Percentiles rank a stretch among this genome's conserved stretches.
Evolutionary conservation across 768 basidiomycete genomes (phyloP).

Genomic region (Paxillus involutus): DNA sequence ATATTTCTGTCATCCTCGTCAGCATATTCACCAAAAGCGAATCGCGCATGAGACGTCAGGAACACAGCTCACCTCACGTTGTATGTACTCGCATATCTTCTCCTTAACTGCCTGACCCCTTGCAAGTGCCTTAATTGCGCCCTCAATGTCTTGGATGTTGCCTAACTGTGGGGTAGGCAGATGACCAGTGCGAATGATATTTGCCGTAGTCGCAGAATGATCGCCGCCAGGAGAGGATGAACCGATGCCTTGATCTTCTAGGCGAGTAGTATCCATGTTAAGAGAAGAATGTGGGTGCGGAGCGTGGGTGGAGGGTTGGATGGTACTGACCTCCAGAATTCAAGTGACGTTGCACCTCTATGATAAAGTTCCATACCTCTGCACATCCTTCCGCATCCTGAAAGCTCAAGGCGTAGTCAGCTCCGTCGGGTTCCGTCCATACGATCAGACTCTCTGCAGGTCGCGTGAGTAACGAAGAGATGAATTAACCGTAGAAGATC

Average conservation of each 20-base stretch:
- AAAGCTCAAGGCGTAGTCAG: constrained; percentile 95
- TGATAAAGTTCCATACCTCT: constrained; percentile 97
- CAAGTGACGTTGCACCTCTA: constrained; percentile 87
- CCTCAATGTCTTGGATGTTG: constrained; percentile 77
- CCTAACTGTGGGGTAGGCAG: constrained; percentile 77
- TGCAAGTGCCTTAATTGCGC: constrained; percentile 70
- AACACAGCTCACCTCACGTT: constrained; percentile 64
- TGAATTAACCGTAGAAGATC: constrained; percentile 6
- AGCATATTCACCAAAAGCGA: neutral
- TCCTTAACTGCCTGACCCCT: constrained; percentile 76
- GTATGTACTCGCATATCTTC: constrained; percentile 86
- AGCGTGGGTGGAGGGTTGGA: constrained; percentile 19
- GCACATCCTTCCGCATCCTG: constrained; percentile 94
- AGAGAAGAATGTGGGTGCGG: constrained; percentile 11
- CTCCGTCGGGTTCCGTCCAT: constrained; percentile 95
- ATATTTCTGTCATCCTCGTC: constrained; percentile 60
- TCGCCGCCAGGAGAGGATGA: constrained; percentile 70
- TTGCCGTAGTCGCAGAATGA: constrained; percentile 55
- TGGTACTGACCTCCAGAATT: constrained; percentile 53
- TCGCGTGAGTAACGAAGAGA: constrained; percentile 11
- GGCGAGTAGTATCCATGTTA: constrained; percentile 12
- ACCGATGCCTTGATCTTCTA: constrained; percentile 47
- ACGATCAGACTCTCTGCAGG: constrained; percentile 91
- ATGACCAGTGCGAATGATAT: constrained; percentile 69
- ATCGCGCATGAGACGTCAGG: neutral